phyloP scores from a whole-genome alignment of 2,329 filamentous ascomycete species.

The Epicoccum sorghinum region DNA sequence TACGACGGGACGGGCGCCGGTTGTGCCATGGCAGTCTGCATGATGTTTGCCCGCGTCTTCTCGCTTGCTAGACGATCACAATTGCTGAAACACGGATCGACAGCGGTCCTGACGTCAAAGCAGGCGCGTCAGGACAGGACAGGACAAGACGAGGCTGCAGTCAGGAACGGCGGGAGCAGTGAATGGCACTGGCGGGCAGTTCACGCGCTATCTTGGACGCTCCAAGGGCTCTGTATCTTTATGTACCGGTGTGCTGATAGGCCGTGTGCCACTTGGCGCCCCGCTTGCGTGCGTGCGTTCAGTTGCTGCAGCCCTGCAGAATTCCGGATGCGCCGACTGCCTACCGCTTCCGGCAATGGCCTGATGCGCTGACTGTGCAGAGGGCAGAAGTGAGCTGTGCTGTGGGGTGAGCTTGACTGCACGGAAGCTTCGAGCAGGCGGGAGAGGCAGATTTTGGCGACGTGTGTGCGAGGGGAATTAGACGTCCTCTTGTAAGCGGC shows the following conservation, averaged over 20 bases:
- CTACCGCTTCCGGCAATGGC: slow-evolving; percentile 37
- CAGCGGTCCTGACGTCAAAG: slow-evolving; percentile 32
- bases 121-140: slow-evolving; percentile 22
- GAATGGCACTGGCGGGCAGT: slow-evolving; percentile 11
- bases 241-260: slow-evolving; percentile 24
- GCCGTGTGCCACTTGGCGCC: slow-evolving; percentile 30
- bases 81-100: slow-evolving; percentile 35
- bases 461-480: background rate
- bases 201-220: slow-evolving; percentile 5
- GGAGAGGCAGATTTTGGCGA: background rate
- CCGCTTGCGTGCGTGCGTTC: slow-evolving; percentile 28
- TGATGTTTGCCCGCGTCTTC: slow-evolving; percentile 30
- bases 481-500: background rate
- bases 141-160: too few relatives aligned
- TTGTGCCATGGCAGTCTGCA: slow-evolving; percentile 37
- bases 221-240: slow-evolving; percentile 21
- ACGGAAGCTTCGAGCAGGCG: background rate
- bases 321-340: slow-evolving; percentile 24
- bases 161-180: slow-evolving; percentile 16
- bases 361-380: slow-evolving; percentile 24
- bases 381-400: slow-evolving; percentile 25
- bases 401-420: slow-evolving; percentile 19
- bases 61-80: slow-evolving; percentile 20
- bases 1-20: slow-evolving; percentile 32
- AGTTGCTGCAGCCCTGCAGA: slow-evolving; percentile 27